A percentile compares a stretch with the other conserved stretches of the same genome.
These are phyloP conservation scores for Cyberlindnera mrakii DNA, from an alignment of 805 yeast genomes.

Conservation along the genomic window DNA sequence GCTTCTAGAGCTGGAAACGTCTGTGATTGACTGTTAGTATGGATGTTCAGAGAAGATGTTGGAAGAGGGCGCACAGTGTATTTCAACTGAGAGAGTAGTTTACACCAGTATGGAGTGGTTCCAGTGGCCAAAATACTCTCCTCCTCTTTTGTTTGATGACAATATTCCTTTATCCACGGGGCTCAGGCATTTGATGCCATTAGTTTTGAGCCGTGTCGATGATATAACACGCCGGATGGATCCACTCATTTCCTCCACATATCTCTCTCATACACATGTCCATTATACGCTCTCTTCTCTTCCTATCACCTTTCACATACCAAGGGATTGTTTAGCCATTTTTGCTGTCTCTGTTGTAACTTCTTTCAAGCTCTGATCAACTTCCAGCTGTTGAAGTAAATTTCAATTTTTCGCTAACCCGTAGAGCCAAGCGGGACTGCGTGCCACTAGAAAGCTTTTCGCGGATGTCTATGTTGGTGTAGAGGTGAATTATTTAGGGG, in stretches of 20 bases:
- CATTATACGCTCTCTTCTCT: neutral
- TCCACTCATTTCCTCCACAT: too few relatives aligned
- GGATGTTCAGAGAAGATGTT: neutral
- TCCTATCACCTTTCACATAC: slow-evolving; percentile 27
- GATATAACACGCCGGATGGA: too few relatives aligned
- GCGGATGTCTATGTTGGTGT: neutral
- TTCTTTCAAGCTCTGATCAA: neutral
- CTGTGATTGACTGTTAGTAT: slow-evolving; percentile 38
- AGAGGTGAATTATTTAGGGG: neutral
- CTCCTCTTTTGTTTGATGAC: too few relatives aligned
- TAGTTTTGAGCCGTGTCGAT: too few relatives aligned
- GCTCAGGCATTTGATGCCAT: too few relatives aligned
- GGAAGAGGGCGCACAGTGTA: neutral
- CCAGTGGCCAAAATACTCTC: too few relatives aligned
- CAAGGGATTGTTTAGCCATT: slow-evolving; percentile 47
- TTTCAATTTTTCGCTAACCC: slow-evolving; percentile 16
- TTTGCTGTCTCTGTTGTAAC: slow-evolving; percentile 17
- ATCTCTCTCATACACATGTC: neutral
- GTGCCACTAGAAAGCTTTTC: neutral
- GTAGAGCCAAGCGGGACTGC: neutral
- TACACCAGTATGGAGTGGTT: too few relatives aligned
- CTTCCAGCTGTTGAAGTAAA: slow-evolving; percentile 8
- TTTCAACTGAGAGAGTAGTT: too few relatives aligned
- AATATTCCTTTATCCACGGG: too few relatives aligned
- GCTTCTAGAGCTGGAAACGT: slow-evolving; percentile 99